Percentiles rank a stretch among this genome's conserved stretches.
These are phyloP conservation scores for Davidsoniella eucalypti DNA, from an alignment of 2,329 filamentous ascomycete species.

Conservation along the genomic window DNA sequence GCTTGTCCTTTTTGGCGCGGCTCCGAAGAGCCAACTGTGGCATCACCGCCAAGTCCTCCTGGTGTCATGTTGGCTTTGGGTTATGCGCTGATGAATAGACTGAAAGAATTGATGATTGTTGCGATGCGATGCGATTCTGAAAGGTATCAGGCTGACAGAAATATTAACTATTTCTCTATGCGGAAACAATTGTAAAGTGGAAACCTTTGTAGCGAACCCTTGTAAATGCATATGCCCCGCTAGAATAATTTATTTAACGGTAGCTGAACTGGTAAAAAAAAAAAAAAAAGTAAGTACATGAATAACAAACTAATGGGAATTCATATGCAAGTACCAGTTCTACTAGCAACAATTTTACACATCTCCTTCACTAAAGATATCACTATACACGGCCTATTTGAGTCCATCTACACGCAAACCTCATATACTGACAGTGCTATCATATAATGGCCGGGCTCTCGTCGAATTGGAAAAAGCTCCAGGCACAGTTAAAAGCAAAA, in stretches of 20 bases:
- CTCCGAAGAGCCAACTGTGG: conserved; percentile 38
- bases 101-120: not conserved
- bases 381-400: not conserved
- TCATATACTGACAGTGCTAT: no score
- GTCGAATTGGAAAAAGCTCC: conserved; percentile 66
- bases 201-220: not conserved
- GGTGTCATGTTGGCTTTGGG: not conserved
- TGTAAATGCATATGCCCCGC: not conserved
- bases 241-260: no score
- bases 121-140: not conserved
- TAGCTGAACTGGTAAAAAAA: no score
- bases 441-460: conserved; percentile 28
- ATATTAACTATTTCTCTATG: not conserved
- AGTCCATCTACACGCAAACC: not conserved
- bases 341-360: not conserved
- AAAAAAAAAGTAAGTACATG: not conserved
- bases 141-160: no score
- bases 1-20: conserved; percentile 60
- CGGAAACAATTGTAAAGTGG: not conserved
- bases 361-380: not conserved
- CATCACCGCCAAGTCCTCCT: conserved; percentile 26
- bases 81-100: not conserved
- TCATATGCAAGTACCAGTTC: no score
- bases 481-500: conserved; percentile 40
- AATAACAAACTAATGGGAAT: not conserved